Conservation (phyloP, 805 yeast genomes). For the Dipodascus albidus region DNA sequence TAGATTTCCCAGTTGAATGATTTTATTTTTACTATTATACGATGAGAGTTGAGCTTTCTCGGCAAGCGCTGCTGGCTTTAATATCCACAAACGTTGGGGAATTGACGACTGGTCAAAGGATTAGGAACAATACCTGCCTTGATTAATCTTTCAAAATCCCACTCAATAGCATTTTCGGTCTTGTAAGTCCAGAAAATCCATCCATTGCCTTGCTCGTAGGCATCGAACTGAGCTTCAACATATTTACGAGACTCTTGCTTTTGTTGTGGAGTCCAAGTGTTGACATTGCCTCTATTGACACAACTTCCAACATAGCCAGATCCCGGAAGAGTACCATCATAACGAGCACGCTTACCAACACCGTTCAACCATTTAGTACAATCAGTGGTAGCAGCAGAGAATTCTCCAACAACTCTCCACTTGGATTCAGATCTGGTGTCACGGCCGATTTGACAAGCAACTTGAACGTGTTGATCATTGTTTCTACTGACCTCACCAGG, state of each 20-base stretch:
- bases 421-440: conserved; percentile 40
- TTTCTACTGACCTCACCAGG: conserved; percentile 44
- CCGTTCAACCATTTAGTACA: conserved; percentile 87
- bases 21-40: too few relatives aligned
- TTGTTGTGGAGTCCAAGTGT: conserved; percentile 49
- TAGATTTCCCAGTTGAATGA: too few relatives aligned
- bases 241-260: conserved; percentile 50
- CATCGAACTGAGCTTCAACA: conserved; percentile 86
- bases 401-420: conserved; percentile 78
- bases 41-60: too few relatives aligned
- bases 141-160: conserved; percentile 65
- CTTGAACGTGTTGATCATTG: conserved; percentile 49
- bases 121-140: conserved; percentile 61
- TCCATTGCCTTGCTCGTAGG: conserved; percentile 60
- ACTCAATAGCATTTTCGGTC: conserved; percentile 71
- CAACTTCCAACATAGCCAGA: conserved; percentile 50
- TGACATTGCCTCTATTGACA: conserved; percentile 33
- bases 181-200: conserved; percentile 96
- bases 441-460: conserved; percentile 42
- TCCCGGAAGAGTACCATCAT: conserved; percentile 45
- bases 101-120: conserved; percentile 60
- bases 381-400: conserved; percentile 87
- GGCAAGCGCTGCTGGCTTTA: too few relatives aligned
- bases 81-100: conserved; percentile 52
- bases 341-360: conserved; percentile 72